Percentiles rank a stretch among this genome's conserved stretches.
Conservation (phyloP, 805 yeast species). For the Yamadazyma akitaensis region DNA sequence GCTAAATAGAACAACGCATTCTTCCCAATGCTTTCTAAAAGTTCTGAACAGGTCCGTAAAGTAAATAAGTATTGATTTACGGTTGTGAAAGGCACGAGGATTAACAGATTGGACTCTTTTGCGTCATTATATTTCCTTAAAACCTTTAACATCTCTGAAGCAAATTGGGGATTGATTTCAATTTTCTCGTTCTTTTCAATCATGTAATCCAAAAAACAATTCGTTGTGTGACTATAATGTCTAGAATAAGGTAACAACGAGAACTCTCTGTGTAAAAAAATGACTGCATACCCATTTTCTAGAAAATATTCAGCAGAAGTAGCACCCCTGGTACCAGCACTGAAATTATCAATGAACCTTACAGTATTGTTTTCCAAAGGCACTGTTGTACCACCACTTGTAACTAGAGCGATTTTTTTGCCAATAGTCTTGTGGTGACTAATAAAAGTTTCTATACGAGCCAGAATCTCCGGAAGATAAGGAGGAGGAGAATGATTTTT, state of each 20-base stretch:
- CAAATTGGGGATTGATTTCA: slow-evolving; percentile 58
- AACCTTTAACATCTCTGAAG: slow-evolving; percentile 56
- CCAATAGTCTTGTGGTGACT: slow-evolving; percentile 45
- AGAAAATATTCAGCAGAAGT: slow-evolving; percentile 90
- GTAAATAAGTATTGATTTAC: slow-evolving; percentile 93
- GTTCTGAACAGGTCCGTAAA: slow-evolving; percentile 60
- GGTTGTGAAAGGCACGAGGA: slow-evolving; percentile 86
- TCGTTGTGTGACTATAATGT: slow-evolving; percentile 78
- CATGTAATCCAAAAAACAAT: slow-evolving; percentile 84
- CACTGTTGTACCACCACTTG: slow-evolving; percentile 97
- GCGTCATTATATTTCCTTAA: slow-evolving; percentile 55
- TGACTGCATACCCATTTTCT: slow-evolving; percentile 84
- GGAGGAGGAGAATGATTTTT: slow-evolving; percentile 66
- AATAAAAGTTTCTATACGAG: slow-evolving; percentile 60
- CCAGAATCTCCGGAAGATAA: slow-evolving; percentile 61
- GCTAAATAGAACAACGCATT: slow-evolving; percentile 82
- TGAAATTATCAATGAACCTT: slow-evolving; percentile 91
- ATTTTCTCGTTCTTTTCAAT: slow-evolving; percentile 53
- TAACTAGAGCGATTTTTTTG: slow-evolving; percentile 71
- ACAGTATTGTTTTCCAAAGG: slow-evolving; percentile 97
- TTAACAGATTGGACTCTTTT: slow-evolving; percentile 47
- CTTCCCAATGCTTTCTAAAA: slow-evolving; percentile 52
- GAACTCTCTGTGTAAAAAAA: slow-evolving; percentile 89
- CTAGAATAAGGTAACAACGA: slow-evolving; percentile 91
- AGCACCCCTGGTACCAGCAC: slow-evolving; percentile 98